Evolutionary conservation across 2,329 filamentous ascomycete species (phyloP).

Genomic region (Exophiala alcalophila): DNA sequence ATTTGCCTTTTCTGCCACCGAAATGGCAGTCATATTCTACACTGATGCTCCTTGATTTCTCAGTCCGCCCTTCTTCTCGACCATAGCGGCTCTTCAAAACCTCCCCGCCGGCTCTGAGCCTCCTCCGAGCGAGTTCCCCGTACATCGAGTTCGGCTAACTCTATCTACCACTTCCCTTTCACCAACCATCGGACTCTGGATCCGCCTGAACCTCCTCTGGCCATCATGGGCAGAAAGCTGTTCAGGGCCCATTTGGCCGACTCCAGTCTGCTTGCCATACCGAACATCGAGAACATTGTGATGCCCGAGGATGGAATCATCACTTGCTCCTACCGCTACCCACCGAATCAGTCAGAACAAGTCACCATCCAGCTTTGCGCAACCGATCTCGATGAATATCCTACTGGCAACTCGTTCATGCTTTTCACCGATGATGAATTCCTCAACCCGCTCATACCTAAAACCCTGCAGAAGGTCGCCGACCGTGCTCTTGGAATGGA

Average conservation of each 20-base stretch:
- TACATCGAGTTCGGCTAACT: no score
- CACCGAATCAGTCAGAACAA: slow-evolving; percentile 9
- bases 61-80: no score
- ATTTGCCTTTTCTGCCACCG: no score
- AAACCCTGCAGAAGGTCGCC: slow-evolving; percentile 24
- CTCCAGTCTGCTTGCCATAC: slow-evolving; percentile 38
- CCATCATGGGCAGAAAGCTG: slow-evolving; percentile 61
- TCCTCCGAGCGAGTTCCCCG: no score
- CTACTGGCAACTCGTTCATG: slow-evolving; percentile 50
- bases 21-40: no score
- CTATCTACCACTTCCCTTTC: no score
- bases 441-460: slow-evolving; percentile 31
- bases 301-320: slow-evolving; percentile 71
- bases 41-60: no score
- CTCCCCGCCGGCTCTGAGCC: no score
- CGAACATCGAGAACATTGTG: slow-evolving; percentile 54
- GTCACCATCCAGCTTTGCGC: slow-evolving; percentile 22
- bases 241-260: slow-evolving; percentile 60
- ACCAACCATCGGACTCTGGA: no score
- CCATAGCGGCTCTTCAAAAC: no score
- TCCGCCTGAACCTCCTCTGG: no score
- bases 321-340: slow-evolving; percentile 55
- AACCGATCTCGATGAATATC: slow-evolving; percentile 60
- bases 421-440: slow-evolving; percentile 45
- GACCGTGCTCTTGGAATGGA: slow-evolving; percentile 33